These are phyloP conservation scores for Desmodesmus armatus DNA, from an alignment of 139 green algal genomes.

Conservation along the genomic window DNA sequence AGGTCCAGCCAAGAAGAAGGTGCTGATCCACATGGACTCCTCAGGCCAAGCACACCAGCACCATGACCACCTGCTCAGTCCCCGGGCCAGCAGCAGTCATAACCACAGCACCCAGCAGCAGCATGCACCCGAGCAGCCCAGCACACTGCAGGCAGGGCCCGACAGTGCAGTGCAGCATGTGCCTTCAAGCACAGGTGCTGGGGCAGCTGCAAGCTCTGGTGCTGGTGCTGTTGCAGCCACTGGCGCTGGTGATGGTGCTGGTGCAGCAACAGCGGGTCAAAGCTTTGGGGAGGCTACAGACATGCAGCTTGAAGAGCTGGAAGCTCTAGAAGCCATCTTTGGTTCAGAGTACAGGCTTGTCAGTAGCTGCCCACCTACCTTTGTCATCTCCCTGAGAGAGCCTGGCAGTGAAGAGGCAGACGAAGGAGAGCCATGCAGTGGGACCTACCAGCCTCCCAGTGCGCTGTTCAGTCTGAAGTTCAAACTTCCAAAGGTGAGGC, in stretches of 20 bases:
- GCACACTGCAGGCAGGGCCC: background rate
- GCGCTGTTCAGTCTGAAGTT: conserved; percentile 53
- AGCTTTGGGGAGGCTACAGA: conserved; percentile 42
- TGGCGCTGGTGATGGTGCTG: background rate
- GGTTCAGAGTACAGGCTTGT: conserved; percentile 45
- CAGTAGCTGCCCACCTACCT: conserved; percentile 38
- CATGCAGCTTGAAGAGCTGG: conserved; percentile 64
- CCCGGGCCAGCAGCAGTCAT: background rate
- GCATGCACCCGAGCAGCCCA: conserved; percentile 7
- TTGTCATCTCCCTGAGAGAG: conserved; percentile 50
- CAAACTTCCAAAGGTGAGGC: conserved; percentile 42
- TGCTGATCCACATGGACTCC: background rate
- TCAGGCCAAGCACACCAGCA: conserved; percentile 18
- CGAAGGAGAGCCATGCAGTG: background rate
- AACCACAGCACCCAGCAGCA: conserved; percentile 9
- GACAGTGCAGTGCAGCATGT: background rate
- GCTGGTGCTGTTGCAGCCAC: background rate
- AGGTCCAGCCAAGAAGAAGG: conserved; percentile 9
- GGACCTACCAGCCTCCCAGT: conserved; percentile 35
- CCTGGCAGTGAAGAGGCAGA: background rate
- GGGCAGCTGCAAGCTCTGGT: background rate
- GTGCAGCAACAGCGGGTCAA: background rate
- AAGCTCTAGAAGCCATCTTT: conserved; percentile 48
- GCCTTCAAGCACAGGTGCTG: no score
- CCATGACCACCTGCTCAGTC: conserved; percentile 11